A percentile compares a stretch with the other conserved stretches of the same genome.
Conservation (phyloP, 805 yeast species). For the Metschnikowia orientalis region DNA sequence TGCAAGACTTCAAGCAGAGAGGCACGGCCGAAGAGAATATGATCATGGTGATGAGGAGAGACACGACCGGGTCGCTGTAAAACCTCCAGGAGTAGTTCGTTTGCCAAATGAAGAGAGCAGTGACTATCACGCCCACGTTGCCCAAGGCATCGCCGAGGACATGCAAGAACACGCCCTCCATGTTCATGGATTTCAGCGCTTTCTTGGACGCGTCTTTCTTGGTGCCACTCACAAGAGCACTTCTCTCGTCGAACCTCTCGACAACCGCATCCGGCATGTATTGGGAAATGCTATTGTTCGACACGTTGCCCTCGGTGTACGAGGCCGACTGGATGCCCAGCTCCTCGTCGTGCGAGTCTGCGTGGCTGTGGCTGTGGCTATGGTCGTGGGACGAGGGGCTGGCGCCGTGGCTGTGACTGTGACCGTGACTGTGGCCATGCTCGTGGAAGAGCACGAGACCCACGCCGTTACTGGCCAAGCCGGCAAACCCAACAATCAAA, state of each 20-base stretch:
- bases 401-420: constrained; percentile 11
- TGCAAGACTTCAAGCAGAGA: constrained; percentile 77
- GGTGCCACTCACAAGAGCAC: constrained; percentile 26
- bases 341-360: constrained; percentile 25
- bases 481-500: constrained; percentile 76
- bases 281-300: constrained; percentile 30
- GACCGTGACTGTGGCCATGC: constrained; percentile 41
- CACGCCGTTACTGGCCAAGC: constrained; percentile 73
- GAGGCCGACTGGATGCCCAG: constrained; percentile 7
- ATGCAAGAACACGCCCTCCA: constrained; percentile 95
- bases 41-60: constrained; percentile 78
- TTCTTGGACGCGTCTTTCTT: constrained; percentile 15
- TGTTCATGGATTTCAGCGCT: constrained; percentile 66
- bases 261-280: constrained; percentile 47
- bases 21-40: constrained; percentile 92
- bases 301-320: constrained; percentile 17
- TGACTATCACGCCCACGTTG: constrained; percentile 83
- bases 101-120: constrained; percentile 92
- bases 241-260: constrained; percentile 35
- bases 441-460: constrained; percentile 90
- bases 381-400: constrained; percentile 12
- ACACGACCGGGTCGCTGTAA: constrained; percentile 81
- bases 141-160: constrained; percentile 96
- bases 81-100: constrained; percentile 85
- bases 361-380: constrained; percentile 40